Percentiles rank a stretch among this genome's conserved stretches.
These are phyloP conservation scores for Hirsutella minnesotensis DNA, from an alignment of 2,329 filamentous ascomycete species.

Conservation along the genomic window DNA sequence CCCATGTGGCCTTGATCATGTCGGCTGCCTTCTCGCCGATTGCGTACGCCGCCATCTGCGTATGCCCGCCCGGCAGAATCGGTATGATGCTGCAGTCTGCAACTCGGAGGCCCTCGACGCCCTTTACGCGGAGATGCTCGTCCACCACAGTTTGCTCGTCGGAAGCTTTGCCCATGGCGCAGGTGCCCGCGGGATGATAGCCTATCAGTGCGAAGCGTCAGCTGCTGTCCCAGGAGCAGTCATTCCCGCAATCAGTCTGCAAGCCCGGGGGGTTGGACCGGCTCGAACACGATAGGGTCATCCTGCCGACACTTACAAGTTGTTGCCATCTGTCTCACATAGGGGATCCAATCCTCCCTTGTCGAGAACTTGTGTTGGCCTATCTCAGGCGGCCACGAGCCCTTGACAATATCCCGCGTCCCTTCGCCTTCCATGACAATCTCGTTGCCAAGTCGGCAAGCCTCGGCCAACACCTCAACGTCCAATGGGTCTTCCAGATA, in stretches of 20 bases:
- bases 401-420: conserved; percentile 47
- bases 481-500: conserved; percentile 47
- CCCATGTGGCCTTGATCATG: conserved; percentile 7
- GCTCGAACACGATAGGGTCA: too few species aligned
- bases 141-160: conserved; percentile 29
- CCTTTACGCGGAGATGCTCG: conserved; percentile 33
- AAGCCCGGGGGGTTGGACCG: too few species aligned
- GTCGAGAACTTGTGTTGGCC: conserved; percentile 39
- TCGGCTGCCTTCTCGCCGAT: conserved; percentile 35
- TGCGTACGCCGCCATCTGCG: conserved; percentile 37
- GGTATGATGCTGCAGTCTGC: conserved; percentile 38
- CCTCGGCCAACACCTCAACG: conserved; percentile 45
- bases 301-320: conserved; percentile 46
- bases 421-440: conserved; percentile 44
- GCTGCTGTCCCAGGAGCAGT: too few species aligned
- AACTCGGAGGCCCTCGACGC: conserved; percentile 36
- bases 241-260: too few species aligned
- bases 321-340: conserved; percentile 46
- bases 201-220: too few species aligned
- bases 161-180: conserved; percentile 37
- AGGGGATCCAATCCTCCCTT: conserved; percentile 45
- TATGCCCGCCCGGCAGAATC: conserved; percentile 32
- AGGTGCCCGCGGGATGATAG: conserved; percentile 46
- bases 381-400: conserved; percentile 42
- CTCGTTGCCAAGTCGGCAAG: conserved; percentile 46